phyloP scores from a whole-genome alignment of 805 yeast genomes.

The Candida takata region DNA sequence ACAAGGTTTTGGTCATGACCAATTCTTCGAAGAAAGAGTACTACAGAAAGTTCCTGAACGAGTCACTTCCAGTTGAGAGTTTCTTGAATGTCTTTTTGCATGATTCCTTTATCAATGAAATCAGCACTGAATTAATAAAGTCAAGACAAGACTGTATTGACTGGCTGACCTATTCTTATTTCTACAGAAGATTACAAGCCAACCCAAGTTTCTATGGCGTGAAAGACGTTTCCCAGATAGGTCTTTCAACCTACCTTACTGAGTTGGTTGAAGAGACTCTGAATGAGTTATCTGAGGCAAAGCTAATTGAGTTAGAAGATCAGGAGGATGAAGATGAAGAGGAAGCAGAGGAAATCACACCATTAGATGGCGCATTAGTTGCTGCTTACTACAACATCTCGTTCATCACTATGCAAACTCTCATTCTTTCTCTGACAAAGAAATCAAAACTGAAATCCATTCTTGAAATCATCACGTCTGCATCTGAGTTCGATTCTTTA shows the following conservation, averaged over 20 bases:
- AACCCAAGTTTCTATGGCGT: constrained; percentile 92
- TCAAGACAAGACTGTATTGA: constrained; percentile 83
- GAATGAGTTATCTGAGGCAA: constrained; percentile 52
- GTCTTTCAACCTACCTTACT: constrained; percentile 75
- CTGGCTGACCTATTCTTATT: constrained; percentile 79
- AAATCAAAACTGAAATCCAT: constrained; percentile 54
- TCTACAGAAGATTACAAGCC: constrained; percentile 69
- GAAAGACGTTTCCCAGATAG: constrained; percentile 51
- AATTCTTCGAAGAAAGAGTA: constrained; percentile 48
- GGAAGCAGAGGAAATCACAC: constrained; percentile 34
- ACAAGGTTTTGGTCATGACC: constrained; percentile 51
- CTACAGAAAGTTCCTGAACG: constrained; percentile 62
- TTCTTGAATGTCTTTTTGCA: constrained; percentile 48
- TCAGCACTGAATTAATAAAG: constrained; percentile 55
- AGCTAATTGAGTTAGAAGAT: constrained; percentile 51
- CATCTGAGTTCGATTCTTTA: constrained; percentile 66
- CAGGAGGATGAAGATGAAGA: constrained; percentile 31
- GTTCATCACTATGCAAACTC: constrained; percentile 58
- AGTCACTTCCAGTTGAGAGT: constrained; percentile 83
- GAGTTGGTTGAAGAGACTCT: constrained; percentile 72
- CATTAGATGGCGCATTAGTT: constrained; percentile 67
- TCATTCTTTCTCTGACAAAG: constrained; percentile 42
- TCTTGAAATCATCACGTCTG: constrained; percentile 56
- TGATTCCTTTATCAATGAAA: constrained; percentile 68
- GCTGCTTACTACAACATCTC: constrained; percentile 67